Evolutionary conservation across 371 early-diverging fungal species (phyloP).

Genomic region (Mucor sp.): DNA sequence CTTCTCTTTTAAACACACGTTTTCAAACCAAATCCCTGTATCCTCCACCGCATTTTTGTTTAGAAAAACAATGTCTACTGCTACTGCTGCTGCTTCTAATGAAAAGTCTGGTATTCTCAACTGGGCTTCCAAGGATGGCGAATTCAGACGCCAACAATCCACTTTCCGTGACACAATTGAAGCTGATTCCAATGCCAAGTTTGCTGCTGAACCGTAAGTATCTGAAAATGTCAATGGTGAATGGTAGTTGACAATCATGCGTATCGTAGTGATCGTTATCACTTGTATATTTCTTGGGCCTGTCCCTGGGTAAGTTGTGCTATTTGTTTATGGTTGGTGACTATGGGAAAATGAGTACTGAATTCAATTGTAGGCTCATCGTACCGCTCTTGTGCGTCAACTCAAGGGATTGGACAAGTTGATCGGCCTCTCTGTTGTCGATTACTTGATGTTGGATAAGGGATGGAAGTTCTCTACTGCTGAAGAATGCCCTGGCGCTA

Average conservation of each 20-base stretch:
- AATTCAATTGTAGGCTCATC: constrained; percentile 66
- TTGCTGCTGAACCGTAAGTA: constrained; percentile 74
- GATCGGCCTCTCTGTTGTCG: constrained; percentile 84
- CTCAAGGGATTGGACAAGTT: constrained; percentile 85
- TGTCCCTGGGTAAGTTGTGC: constrained; percentile 80
- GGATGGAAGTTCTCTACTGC: constrained; percentile 83
- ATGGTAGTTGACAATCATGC: background rate
- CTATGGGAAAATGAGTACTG: background rate
- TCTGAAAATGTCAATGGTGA: background rate
- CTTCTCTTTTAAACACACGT: background rate
- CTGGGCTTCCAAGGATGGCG: constrained; percentile 83
- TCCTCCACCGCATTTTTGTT: background rate
- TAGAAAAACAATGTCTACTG: constrained; percentile 17
- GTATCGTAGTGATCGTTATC: constrained; percentile 66
- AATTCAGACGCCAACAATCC: constrained; percentile 85
- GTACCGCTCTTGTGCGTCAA: constrained; percentile 82
- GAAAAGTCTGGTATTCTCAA: constrained; percentile 51
- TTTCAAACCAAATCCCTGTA: constrained; percentile 5
- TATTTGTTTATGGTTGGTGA: background rate
- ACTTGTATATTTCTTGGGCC: constrained; percentile 75
- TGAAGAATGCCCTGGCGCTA: constrained; percentile 78
- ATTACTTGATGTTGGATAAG: constrained; percentile 75
- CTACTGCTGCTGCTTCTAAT: constrained; percentile 10
- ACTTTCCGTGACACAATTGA: constrained; percentile 76
- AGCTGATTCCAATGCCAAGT: constrained; percentile 62